Base-by-base conservation (phyloP, 2,329 filamentous ascomycete genomes). In the Exophiala viscosa region DNA sequence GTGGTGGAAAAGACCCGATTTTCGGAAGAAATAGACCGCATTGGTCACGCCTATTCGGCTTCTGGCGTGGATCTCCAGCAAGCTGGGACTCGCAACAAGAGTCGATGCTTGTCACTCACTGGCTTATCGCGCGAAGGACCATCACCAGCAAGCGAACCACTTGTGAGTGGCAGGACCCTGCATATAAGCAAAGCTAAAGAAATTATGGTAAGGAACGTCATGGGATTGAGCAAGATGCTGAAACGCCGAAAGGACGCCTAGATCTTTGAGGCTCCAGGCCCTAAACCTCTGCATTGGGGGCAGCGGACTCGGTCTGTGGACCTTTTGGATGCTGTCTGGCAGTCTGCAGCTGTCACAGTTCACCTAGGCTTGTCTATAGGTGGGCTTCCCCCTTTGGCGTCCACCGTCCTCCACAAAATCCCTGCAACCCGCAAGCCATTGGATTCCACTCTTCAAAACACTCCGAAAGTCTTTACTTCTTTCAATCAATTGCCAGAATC, bases 391-490 rank as follows among this genome's bases (percentile, higher is more conserved):
- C 23, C 34, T 36, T 36, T 5, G 5, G 5, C 6, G 34, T 5
- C 34, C 34, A 23, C 18, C 20, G n/a, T 14, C 40, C 40, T 42
- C 40, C 40, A 42, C 40, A 42, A 42, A 42, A 20, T 23, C 13
- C 40, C 7, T 9, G 14, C 14, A 11, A n/a, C 17, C 40, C 20
- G 40, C 18, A 31, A 28, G 40, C 40, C 20, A 42, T 42, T 23
- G 18, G 28, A 14, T 15, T 14, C 40, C 18, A 42, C 40, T 31
- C n/a, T 9, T 23, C 40, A 42, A 42, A 42, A 42, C 40, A 42
- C 40, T 42, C 40, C 40, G 40, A 28, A 31, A 42, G 17, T 42
- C 40, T 42, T 23, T 42, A 14, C 28, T 42, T 28, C 40, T 42
- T 23, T 42, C 9, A 18, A 11, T 31, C 18, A 42, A n/a, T 28